phyloP scores from a whole-genome alignment of 352 stramenopile genomes.

The Pythium biforme region DNA sequence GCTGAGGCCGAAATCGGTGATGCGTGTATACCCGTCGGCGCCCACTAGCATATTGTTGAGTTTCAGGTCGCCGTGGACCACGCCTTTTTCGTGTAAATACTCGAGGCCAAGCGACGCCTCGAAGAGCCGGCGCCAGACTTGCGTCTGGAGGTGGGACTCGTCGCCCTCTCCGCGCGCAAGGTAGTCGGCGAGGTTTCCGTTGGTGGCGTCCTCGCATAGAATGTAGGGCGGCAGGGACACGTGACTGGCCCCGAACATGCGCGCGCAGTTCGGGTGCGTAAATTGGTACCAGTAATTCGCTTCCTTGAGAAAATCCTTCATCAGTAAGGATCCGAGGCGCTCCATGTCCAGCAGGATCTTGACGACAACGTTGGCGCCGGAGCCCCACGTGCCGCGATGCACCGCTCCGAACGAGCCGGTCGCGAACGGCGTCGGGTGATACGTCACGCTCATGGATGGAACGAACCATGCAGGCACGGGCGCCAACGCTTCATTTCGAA shows the following conservation, averaged over 20 bases:
- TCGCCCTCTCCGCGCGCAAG: slow-evolving; percentile 2
- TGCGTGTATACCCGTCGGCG: slow-evolving; percentile 22
- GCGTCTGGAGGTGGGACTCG: too few species aligned
- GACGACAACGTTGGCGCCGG: not conserved
- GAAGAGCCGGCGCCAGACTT: slow-evolving; percentile 32
- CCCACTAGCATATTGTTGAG: slow-evolving; percentile 52
- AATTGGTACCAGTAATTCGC: slow-evolving; percentile 7
- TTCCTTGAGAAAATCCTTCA: too few species aligned
- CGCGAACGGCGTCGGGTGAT: not conserved
- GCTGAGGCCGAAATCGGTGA: slow-evolving; percentile 35
- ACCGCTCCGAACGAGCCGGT: not conserved
- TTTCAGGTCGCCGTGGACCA: slow-evolving; percentile 60
- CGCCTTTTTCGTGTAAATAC: slow-evolving; percentile 35
- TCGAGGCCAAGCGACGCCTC: slow-evolving; percentile 33
- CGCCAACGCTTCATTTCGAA: too few species aligned
- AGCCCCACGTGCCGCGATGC: not conserved
- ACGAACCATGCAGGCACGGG: slow-evolving; percentile 1
- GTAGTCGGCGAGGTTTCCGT: slow-evolving; percentile 22
- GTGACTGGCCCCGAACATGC: slow-evolving; percentile 11
- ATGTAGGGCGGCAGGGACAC: slow-evolving; percentile 17
- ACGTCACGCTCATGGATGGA: not conserved
- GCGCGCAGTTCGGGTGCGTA: not conserved
- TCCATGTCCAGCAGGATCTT: not conserved
- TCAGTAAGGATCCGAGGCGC: not conserved
- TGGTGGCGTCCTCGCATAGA: slow-evolving; percentile 26